Base-by-base conservation (phyloP, 148 eudicot species). In the Vaccinium macrocarpon region DNA sequence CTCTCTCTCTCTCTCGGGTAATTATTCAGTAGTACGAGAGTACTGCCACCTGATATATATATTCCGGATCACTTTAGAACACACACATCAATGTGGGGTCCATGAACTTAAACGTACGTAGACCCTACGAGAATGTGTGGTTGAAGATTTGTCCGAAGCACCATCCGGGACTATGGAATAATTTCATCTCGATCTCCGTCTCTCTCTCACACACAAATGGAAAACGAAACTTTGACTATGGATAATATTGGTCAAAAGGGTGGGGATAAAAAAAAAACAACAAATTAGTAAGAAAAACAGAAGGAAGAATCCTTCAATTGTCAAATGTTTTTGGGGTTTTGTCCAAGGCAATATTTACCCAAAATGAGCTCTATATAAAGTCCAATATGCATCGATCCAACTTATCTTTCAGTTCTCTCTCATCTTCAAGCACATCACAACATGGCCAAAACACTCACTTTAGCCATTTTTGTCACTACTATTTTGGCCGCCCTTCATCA, bases 371-470 rank as follows among this genome's bases (percentile, higher is more conserved):
- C 83, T 81, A 81, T 81, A 81, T 57, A 81, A 38, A 46, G 73
- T 12, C 10, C 50, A 6, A 59, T 29, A 11, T 11, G 13, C 27
- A 19, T 18, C 14, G 2, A 72, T 5, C 42, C 46, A 52, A 46
- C 32, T 50, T 35, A 6, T 6, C 53, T 61, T 23, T 59, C 56
- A 80, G 19, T 56, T 42, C 74, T 81, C 55, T 12, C 74, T 15
- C 10, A 72, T 35, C 13, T 2, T 6, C 70, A 23, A 25, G 6
- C 35, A 48, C 1, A 18, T 19, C 4, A 64, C 1, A 53, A 8
- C 78, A 82, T 70, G 84, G 79, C 84, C 62, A 82, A 8, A 55
- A n/a, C 2, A 52, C 51, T 73, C 52, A 35, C 13, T 82, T 35
- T 73, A 38, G 68, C 84, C 78, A 14, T 82, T n/a, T 13, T 82